Base-by-base conservation (phyloP, 2,329 filamentous ascomycete species). In the Colletotrichum sp. region DNA sequence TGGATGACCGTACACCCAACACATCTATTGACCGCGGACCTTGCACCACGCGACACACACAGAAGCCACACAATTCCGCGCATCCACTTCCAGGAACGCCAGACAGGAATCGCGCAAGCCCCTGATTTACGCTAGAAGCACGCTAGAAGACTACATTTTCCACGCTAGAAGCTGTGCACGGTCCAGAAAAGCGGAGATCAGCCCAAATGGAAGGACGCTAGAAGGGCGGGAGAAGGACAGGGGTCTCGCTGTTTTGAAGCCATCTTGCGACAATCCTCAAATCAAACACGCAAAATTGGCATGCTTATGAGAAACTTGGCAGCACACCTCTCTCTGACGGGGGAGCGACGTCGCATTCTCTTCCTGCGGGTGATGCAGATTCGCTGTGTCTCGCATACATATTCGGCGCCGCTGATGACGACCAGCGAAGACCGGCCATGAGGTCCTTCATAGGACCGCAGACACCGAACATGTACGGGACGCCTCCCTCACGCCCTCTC, bases 151-250 rank as follows among this genome's bases (percentile, higher is more conserved):
- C 34, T 13, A 15, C 6, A 36, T 15, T 15, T 36, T 36, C 34
- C 59, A 68, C 73, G 73, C 73, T 55, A 70, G 68, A 70, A 34
- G 55, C 24, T 6, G n/a, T 24, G 36, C 70, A 76, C 24, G 24
- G 63, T 6, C 18, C 64, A 65, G 3, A 1, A 15, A 24, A 71
- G 16, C 62, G 73, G 64, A 24, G 44, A 49, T 32, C 63, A 44
- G 6, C 44, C 44, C 32, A 24, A 1, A 66, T 65, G 57, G 70
- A 76, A 76, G 57, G 63, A 39, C 70, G 73, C 64, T 76, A 73
- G 73, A 76, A 73, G 70, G 70, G 30, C 64, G 64, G 64, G 64
- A 73, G 64, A 76, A 76, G 39, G 4, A 28, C 39, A 64, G 44
- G 68, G 26, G 9, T 69, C 24, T 34, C 9, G 16, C 9, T 13